A percentile compares a stretch with the other conserved stretches of the same genome.
Evolutionary conservation across 345 rosid genomes (phyloP).

Genomic region (Pugionium dolabratum): DNA sequence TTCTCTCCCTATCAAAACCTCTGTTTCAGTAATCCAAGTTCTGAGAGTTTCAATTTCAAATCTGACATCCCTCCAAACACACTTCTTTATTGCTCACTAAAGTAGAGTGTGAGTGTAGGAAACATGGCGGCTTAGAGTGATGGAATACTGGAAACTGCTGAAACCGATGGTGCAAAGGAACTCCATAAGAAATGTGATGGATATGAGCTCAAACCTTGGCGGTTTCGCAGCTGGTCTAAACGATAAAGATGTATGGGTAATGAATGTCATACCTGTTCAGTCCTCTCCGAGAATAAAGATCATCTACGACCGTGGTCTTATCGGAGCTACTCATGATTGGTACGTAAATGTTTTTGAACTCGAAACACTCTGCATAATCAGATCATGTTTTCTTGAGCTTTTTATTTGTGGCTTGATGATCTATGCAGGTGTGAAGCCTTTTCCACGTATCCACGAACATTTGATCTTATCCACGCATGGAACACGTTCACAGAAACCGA

Average conservation of each 20-base stretch:
- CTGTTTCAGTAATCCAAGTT: slow-evolving; percentile 1
- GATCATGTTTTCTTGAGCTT: not conserved
- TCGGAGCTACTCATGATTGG: slow-evolving; percentile 98
- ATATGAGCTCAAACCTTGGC: slow-evolving; percentile 92
- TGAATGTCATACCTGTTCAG: slow-evolving; percentile 86
- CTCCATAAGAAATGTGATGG: slow-evolving; percentile 91
- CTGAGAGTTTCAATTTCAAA: not conserved
- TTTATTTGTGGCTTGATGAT: not conserved
- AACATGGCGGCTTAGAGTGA: slow-evolving; percentile 81
- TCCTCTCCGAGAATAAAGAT: slow-evolving; percentile 71
- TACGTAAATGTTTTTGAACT: slow-evolving; percentile 34
- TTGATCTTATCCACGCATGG: slow-evolving; percentile 96
- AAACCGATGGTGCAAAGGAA: slow-evolving; percentile 73
- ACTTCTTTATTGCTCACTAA: slow-evolving; percentile 15
- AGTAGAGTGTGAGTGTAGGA: slow-evolving; percentile 49
- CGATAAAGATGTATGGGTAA: slow-evolving; percentile 88
- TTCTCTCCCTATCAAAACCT: not conserved
- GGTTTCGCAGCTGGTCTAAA: slow-evolving; percentile 89
- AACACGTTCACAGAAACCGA: slow-evolving; percentile 63
- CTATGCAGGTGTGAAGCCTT: slow-evolving; percentile 88
- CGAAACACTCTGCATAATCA: not conserved
- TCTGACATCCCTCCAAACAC: not conserved
- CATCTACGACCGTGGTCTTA: slow-evolving; percentile 90
- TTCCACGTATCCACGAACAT: slow-evolving; percentile 89
- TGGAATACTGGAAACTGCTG: slow-evolving; percentile 89